These are phyloP conservation scores for Micractinium sp. DNA, from an alignment of 139 green algal species.

Conservation along the genomic window DNA sequence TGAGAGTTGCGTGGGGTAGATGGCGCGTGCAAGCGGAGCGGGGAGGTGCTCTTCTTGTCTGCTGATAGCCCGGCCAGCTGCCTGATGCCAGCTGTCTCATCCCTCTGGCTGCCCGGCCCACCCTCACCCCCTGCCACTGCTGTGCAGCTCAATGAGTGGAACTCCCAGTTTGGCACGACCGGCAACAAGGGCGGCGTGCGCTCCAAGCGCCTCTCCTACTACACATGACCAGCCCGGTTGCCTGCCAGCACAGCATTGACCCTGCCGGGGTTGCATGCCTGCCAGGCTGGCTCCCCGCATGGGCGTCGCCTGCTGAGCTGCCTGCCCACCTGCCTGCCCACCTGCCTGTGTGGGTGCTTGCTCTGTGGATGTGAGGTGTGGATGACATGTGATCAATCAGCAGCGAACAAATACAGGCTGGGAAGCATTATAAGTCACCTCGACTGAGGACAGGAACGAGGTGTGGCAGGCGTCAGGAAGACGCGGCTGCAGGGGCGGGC, in stretches of 20 bases:
- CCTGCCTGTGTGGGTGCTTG: neutral
- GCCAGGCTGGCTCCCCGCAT: too few relatives aligned
- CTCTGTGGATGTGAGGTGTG: neutral
- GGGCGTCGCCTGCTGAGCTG: too few relatives aligned
- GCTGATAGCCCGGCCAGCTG: too few relatives aligned
- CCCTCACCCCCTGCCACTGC: slow-evolving; percentile 2
- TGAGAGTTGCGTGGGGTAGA: too few relatives aligned
- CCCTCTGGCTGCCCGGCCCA: too few relatives aligned
- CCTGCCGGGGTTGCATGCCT: too few relatives aligned
- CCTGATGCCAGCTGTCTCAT: too few relatives aligned
- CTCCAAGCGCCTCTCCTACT: slow-evolving; percentile 22
- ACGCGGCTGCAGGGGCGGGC: neutral
- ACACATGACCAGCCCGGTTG: neutral
- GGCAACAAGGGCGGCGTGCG: slow-evolving; percentile 9
- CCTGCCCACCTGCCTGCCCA: neutral
- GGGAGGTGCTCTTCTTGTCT: too few relatives aligned
- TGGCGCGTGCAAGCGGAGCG: too few relatives aligned
- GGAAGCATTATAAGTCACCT: neutral
- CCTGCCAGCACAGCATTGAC: neutral
- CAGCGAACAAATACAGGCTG: too few relatives aligned
- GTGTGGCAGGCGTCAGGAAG: neutral
- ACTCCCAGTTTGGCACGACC: slow-evolving; percentile 39
- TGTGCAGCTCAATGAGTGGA: slow-evolving; percentile 47
- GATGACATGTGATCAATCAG: too few relatives aligned
- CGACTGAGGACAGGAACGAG: neutral